Conservation (phyloP, 1,139 yeast species). For the Yamadazyma aaseri region DNA sequence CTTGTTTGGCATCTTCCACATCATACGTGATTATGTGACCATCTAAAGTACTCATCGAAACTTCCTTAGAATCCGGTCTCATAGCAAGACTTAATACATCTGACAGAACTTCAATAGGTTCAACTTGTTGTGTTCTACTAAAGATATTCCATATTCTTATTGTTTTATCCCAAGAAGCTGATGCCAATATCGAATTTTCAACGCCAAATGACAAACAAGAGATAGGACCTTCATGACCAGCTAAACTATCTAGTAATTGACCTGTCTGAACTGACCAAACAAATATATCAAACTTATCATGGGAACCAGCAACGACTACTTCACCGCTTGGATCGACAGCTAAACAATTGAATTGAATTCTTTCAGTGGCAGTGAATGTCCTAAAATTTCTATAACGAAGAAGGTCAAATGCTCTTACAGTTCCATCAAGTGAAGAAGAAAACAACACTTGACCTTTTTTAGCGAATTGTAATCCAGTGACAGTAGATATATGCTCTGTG, state of each 20-base stretch:
- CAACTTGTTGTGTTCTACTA: slow-evolving; percentile 80
- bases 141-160: slow-evolving; percentile 92
- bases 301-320: slow-evolving; percentile 92
- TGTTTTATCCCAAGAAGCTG: slow-evolving; percentile 97
- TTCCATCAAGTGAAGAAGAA: slow-evolving; percentile 91
- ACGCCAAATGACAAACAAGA: slow-evolving; percentile 83
- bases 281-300: slow-evolving; percentile 85
- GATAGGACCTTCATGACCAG: slow-evolving; percentile 97
- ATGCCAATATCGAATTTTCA: slow-evolving; percentile 77
- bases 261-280: slow-evolving; percentile 98
- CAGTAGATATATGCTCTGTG: slow-evolving; percentile 86
- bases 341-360: slow-evolving; percentile 82
- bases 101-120: slow-evolving; percentile 80
- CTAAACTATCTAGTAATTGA: slow-evolving; percentile 77
- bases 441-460: slow-evolving; percentile 86
- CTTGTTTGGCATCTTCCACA: slow-evolving; percentile 76
- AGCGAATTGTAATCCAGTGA: slow-evolving; percentile 85
- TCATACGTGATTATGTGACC: slow-evolving; percentile 88
- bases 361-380: slow-evolving; percentile 85
- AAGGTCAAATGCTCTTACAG: slow-evolving; percentile 96
- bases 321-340: slow-evolving; percentile 99
- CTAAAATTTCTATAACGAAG: slow-evolving; percentile 91
- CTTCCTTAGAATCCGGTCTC: slow-evolving; percentile 89
- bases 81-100: slow-evolving; percentile 84
- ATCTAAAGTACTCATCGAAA: slow-evolving; percentile 85